Evolutionary conservation across 1,284 basidiomycete species (phyloP).

Genomic region (Wallemia hederae): DNA sequence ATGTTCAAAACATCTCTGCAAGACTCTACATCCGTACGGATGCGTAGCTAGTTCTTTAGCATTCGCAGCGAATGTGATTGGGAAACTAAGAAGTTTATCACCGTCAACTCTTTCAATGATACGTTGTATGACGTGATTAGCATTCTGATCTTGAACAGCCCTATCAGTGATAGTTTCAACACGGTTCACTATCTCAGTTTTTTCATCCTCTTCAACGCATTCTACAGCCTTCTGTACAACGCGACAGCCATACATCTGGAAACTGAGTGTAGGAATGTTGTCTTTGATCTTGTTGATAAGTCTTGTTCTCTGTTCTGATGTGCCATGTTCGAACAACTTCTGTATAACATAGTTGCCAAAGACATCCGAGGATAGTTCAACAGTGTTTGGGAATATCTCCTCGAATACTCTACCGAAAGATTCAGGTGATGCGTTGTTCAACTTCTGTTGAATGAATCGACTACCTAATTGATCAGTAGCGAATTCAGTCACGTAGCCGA

Average conservation of each 20-base stretch:
- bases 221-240: constrained; percentile 42
- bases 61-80: constrained; percentile 46
- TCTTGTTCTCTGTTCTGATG: constrained; percentile 36
- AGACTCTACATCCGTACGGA: constrained; percentile 78
- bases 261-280: constrained; percentile 43
- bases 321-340: constrained; percentile 77
- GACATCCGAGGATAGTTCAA: constrained; percentile 67
- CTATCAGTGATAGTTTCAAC: constrained; percentile 51
- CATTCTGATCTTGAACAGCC: constrained; percentile 59
- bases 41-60: constrained; percentile 66
- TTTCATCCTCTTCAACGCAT: constrained; percentile 43
- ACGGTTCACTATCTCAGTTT: constrained; percentile 42
- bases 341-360: constrained; percentile 96
- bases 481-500: constrained; percentile 68
- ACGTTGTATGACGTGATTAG: constrained; percentile 24
- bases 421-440: constrained; percentile 43
- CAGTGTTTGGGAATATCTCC: constrained; percentile 56
- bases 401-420: constrained; percentile 71
- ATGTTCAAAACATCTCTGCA: constrained; percentile 75
- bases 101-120: constrained; percentile 51
- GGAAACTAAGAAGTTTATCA: constrained; percentile 38
- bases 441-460: constrained; percentile 60
- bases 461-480: constrained; percentile 81
- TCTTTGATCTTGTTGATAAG: constrained; percentile 51
- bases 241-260: constrained; percentile 80